Evolutionary conservation across 805 yeast species (phyloP), one percentile per base, ranked within the genome.

Genomic region (Myxozyma kluyveri): DNA sequence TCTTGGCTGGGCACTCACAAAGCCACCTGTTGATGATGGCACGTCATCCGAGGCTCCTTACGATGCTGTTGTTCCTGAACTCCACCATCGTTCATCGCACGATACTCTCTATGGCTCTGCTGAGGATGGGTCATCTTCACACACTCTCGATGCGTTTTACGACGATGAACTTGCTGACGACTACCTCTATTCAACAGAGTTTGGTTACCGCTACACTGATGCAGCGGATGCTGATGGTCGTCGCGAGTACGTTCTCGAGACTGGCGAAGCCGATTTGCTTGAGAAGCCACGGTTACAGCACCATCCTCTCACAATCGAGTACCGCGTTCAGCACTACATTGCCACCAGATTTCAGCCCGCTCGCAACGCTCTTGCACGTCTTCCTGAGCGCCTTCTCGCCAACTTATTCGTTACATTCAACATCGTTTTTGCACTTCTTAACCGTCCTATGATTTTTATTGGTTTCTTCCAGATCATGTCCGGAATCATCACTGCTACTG

Each of bases 401-500:
- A 44, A 45, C 3, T 38, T 67, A 26, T 65, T 72, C 37, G 49
- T 58, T 5, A 51, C 65, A 12, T 67, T 77, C 29, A 59, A 69
- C 1, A 31, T 76, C 10, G 48, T 77, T 2, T 85, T 80, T 65
- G 69, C 74, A 49, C 43, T 76, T 12, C 68, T 84, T 43, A 84
- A 85, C 63, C 80, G 84, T 70, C 86, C 84, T 18, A 69, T 87
- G 65, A 76, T 88, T 44, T 68, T 81, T 42, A 82, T 75, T 60
- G 78, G 82, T 46, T 71, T 82, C 49, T 72, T 78, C 24, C 82
- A 86, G 63, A 62, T 83, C 17, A 42, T 79, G 38, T 71, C 80
- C 3, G 84, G 79, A 1, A 64, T 82, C 27, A 87, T 88, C 4
- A 82, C 85, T 4, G 85, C 86, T 40, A 79, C 77, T 48, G 65